Percentiles rank a stretch among this genome's conserved stretches.
phyloP scores from a whole-genome alignment of 2,329 filamentous ascomycete genomes.

The Apiospora malaysiana region DNA sequence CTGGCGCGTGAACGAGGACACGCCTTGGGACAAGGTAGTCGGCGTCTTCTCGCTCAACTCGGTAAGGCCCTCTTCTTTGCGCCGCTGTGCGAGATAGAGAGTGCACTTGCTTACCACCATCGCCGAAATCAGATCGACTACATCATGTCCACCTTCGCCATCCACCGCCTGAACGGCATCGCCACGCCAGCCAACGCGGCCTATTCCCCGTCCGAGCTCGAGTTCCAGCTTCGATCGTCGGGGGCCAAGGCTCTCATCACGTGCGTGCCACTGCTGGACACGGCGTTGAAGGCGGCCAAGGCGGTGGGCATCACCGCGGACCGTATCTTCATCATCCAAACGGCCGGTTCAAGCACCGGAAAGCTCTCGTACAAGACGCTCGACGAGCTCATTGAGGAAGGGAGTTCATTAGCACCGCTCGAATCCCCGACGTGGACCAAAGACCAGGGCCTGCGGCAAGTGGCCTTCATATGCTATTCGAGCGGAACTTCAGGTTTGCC shows the following conservation, averaged over 20 bases:
- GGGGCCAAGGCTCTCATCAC: conserved; percentile 73
- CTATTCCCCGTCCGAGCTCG: conserved; percentile 70
- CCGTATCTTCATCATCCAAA: conserved; percentile 68
- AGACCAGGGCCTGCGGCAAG: conserved; percentile 66
- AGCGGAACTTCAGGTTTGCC: conserved; percentile 76
- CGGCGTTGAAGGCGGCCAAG: conserved; percentile 66
- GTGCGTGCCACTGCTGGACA: conserved; percentile 66
- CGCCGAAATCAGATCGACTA: conserved; percentile 60
- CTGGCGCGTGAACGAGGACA: conserved; percentile 71
- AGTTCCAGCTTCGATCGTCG: conserved; percentile 69
- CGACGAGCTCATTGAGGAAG: conserved; percentile 65
- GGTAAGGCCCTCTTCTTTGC: conserved; percentile 31
- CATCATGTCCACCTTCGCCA: conserved; percentile 69
- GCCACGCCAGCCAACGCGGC: conserved; percentile 73
- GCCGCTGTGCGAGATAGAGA: no score
- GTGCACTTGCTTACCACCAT: background rate
- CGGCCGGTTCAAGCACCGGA: conserved; percentile 42
- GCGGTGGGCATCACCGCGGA: conserved; percentile 65
- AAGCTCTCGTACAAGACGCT: conserved; percentile 62
- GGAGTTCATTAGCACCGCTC: conserved; percentile 54
- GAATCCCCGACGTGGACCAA: conserved; percentile 59
- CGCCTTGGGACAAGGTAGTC: conserved; percentile 79
- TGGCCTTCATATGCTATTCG: conserved; percentile 75
- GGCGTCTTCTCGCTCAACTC: conserved; percentile 77
- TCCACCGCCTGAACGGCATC: conserved; percentile 71